phyloP scores from a whole-genome alignment of 2,329 filamentous ascomycete genomes.

The Phoma herbarum region DNA sequence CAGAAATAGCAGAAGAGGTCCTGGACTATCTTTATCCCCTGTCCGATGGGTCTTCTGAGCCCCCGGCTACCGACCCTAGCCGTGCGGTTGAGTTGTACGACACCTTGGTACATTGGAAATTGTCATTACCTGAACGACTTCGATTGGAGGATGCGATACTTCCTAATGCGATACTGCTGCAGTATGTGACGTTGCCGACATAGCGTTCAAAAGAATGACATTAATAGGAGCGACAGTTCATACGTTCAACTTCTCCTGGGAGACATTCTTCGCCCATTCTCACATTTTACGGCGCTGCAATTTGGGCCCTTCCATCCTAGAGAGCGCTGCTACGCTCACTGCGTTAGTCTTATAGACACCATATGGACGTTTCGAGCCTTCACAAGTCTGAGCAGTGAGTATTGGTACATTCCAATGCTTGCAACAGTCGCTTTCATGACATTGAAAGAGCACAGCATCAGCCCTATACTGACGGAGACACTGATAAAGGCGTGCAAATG shows the following conservation, averaged over 20 bases:
- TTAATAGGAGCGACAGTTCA: too few species aligned
- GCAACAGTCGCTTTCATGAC: background rate
- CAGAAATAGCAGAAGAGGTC: slow-evolving; percentile 1
- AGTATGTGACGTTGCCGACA: too few species aligned
- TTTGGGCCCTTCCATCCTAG: too few species aligned
- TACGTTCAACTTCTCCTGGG: background rate
- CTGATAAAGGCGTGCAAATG: background rate
- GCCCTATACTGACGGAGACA: background rate
- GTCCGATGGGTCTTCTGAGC: background rate
- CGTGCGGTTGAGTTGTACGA: background rate
- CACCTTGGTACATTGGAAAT: slow-evolving; percentile 1
- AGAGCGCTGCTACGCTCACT: too few species aligned
- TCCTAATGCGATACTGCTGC: background rate
- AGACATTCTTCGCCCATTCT: background rate
- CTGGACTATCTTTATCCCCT: slow-evolving; percentile 3
- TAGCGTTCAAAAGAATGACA: too few species aligned
- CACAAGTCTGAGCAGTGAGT: background rate
- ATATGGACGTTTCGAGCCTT: background rate
- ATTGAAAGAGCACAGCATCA: background rate
- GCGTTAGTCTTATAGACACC: background rate
- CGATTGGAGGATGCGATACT: slow-evolving; percentile 1
- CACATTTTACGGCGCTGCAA: too few species aligned
- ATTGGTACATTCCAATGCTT: background rate
- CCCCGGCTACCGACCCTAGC: background rate
- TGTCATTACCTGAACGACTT: slow-evolving; percentile 1